phyloP scores from a whole-genome alignment of 192 early-diverging fungal genomes.

The Podila verticillata region DNA sequence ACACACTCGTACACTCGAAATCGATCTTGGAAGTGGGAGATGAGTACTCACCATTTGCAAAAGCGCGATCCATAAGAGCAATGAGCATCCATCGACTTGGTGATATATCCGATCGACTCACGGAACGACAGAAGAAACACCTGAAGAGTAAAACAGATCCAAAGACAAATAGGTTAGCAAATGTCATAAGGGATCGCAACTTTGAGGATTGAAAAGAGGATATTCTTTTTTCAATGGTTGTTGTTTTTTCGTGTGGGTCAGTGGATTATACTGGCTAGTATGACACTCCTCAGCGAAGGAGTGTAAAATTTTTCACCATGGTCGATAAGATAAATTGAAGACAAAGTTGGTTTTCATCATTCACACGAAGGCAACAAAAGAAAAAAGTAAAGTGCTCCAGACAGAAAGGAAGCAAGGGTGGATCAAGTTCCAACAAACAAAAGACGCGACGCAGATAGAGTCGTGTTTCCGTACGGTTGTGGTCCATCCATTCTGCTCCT shows the following conservation, averaged over 20 bases:
- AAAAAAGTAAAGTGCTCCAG: background rate
- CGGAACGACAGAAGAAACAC: too few species aligned
- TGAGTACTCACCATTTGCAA: background rate
- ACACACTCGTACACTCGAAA: background rate
- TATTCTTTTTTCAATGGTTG: background rate
- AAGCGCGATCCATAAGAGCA: background rate
- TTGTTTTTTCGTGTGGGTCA: constrained; percentile 31
- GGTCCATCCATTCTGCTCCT: too few species aligned
- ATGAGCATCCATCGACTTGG: too few species aligned
- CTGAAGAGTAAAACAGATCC: background rate
- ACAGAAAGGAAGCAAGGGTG: background rate
- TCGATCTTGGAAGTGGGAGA: background rate
- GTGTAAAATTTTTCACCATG: constrained; percentile 49
- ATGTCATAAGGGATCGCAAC: too few species aligned
- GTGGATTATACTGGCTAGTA: constrained; percentile 56
- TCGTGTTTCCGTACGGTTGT: too few species aligned
- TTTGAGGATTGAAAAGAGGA: background rate
- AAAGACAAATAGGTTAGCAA: too few species aligned
- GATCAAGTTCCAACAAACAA: background rate
- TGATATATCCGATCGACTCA: too few species aligned
- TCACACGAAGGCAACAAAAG: constrained; percentile 18
- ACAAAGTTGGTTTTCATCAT: constrained; percentile 51
- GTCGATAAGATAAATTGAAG: constrained; percentile 56
- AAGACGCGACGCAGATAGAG: too few species aligned
- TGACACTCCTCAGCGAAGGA: constrained; percentile 58